Percentiles rank a stretch among this genome's conserved stretches.
Conservation (phyloP, 768 basidiomycete genomes). For the Mycena venus region DNA sequence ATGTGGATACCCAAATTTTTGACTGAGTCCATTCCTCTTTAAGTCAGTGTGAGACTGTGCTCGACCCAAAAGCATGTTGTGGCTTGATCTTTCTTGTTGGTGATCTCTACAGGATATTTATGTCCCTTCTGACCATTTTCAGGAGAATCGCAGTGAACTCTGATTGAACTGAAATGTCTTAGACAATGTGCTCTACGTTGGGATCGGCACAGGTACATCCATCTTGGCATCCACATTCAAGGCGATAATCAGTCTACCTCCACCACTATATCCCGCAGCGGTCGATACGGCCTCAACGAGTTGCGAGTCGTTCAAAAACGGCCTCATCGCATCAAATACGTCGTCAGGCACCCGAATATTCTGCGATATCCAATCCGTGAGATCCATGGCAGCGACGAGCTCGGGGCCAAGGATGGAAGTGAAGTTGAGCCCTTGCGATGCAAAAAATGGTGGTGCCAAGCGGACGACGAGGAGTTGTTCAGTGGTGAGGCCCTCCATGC, state of each 20-base stretch:
- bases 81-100: too few relatives aligned
- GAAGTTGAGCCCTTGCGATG: slow-evolving; percentile 9
- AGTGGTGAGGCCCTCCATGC: slow-evolving; percentile 45
- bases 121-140: too few relatives aligned
- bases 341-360: slow-evolving; percentile 43
- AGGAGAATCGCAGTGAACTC: too few relatives aligned
- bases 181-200: too few relatives aligned
- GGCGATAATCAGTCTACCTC: slow-evolving; percentile 44
- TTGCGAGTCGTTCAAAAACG: slow-evolving; percentile 44
- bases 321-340: slow-evolving; percentile 41
- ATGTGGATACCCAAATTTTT: too few relatives aligned
- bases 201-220: too few relatives aligned
- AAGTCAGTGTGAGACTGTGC: too few relatives aligned
- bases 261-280: slow-evolving; percentile 46
- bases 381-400: slow-evolving; percentile 44
- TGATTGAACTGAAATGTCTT: too few relatives aligned
- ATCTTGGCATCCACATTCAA: slow-evolving; percentile 51
- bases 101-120: too few relatives aligned
- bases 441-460: slow-evolving; percentile 31
- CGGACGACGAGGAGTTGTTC: slow-evolving; percentile 46
- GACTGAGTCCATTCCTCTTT: too few relatives aligned
- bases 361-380: slow-evolving; percentile 45
- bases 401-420: slow-evolving; percentile 37
- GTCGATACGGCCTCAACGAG: slow-evolving; percentile 47
- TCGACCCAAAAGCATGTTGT: too few relatives aligned